These are phyloP conservation scores for Filosporella fistucella DNA, from an alignment of 495 filamentous ascomycete genomes.

Conservation along the genomic window DNA sequence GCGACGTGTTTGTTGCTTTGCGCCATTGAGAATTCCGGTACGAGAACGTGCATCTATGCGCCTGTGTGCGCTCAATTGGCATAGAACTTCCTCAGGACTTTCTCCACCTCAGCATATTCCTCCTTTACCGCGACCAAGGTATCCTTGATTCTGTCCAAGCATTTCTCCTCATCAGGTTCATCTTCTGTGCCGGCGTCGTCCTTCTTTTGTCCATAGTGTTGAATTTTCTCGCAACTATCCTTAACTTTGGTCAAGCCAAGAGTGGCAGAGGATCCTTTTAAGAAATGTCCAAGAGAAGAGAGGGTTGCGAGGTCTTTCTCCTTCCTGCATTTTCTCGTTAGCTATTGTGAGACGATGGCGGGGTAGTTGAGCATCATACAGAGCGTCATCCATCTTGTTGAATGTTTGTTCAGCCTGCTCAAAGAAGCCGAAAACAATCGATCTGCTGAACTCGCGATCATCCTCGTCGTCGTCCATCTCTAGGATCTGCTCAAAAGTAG, in stretches of 20 bases:
- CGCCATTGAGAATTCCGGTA: constrained; percentile 7
- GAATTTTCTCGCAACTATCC: constrained; percentile 93
- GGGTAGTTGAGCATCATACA: constrained; percentile 57
- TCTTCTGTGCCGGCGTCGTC: constrained; percentile 69
- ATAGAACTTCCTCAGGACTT: constrained; percentile 65
- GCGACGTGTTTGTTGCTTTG: constrained; percentile 15
- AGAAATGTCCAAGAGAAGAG: constrained; percentile 85
- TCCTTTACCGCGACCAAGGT: constrained; percentile 66
- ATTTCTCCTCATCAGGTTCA: constrained; percentile 55
- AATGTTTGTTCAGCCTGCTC: constrained; percentile 87
- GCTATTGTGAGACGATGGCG: not conserved
- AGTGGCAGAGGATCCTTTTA: constrained; percentile 97
- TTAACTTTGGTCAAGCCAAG: constrained; percentile 89
- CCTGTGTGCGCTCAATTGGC: constrained; percentile 2
- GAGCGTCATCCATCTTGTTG: constrained; percentile 69
- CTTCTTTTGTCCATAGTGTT: constrained; percentile 78
- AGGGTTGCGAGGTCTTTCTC: constrained; percentile 62
- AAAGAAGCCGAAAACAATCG: constrained; percentile 90
- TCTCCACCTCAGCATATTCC: constrained; percentile 74
- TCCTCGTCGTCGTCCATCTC: constrained; percentile 29
- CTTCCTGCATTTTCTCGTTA: constrained; percentile 43
- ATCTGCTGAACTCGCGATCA: constrained; percentile 48
- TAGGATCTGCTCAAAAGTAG: constrained; percentile 89
- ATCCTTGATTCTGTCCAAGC: constrained; percentile 61
- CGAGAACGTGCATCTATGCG: constrained; percentile 16